Evolutionary conservation across 352 stramenopile genomes (phyloP), one percentile per base, ranked within the genome.

Genomic region (Pythium myriotylum): DNA sequence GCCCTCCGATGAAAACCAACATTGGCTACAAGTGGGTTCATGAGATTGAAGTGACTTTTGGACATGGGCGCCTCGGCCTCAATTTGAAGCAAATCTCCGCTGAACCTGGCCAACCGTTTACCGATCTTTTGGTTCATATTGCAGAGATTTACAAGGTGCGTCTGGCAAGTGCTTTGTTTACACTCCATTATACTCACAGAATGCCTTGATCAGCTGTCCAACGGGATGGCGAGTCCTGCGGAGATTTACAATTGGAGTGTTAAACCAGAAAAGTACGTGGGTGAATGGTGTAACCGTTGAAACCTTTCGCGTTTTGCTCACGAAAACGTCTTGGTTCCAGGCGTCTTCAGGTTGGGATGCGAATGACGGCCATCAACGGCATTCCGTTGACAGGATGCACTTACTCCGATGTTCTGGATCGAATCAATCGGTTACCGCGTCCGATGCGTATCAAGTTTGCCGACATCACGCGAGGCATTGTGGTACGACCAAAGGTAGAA

Each of bases 171-270:
- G 39, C 2, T 8, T 16, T 19, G 2, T 3, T 27, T 27, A 40
- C 51, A 20, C 33, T 23, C 19, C 33, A 1, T 13, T 19, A 6
- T 23, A 53, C 47, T 42, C 47, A 54, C 27, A 41, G 16, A 24
- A 24, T 43, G 2, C 42, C 17, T 13, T 16, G 5, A 26, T 8
- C 6, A 87, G 78, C 62, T 95, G 13, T 73, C 76, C 17, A 94
- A 86, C 41, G 86, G 86, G 22, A 81, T 92, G 70, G 80, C 86
- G 35, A 92, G 82, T 67, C 86, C 86, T 41, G 86, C 86, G 6
- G 86, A 95, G 69, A 91, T 95, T 59, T 95, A 95, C 74, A 95
- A 95, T 65, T 95, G 86, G 86, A 88, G 86, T 62, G 84, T 94
- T 49, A 95, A 95, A 48, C 84, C 86, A 22, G 86, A 94, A 63